phyloP scores from a whole-genome alignment of 176 grass and related monocot genomes.

The Triticum urartu region DNA sequence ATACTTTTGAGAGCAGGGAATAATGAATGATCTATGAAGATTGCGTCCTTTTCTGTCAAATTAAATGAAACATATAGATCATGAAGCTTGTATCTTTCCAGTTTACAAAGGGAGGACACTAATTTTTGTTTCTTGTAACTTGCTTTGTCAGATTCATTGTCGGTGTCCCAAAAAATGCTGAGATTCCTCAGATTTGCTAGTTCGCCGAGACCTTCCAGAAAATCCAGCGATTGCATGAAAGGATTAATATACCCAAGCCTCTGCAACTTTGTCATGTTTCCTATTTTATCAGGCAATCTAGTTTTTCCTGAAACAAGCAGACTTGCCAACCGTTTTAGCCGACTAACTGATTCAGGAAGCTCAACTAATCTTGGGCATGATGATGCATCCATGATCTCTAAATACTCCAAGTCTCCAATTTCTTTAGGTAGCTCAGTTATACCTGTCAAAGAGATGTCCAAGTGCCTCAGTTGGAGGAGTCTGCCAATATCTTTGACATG shows the following conservation, averaged over 20 bases:
- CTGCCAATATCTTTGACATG: not conserved
- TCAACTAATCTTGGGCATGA: not conserved
- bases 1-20: not conserved
- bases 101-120: not conserved
- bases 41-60: not conserved
- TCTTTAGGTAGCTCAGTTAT: not conserved
- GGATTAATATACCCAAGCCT: not conserved
- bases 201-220: not conserved
- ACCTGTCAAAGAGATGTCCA: not conserved
- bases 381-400: not conserved
- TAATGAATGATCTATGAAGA: not conserved
- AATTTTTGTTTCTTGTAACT: not conserved
- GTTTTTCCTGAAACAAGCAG: not conserved
- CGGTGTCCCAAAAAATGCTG: not conserved
- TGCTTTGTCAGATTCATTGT: not conserved
- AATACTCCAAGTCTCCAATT: not conserved
- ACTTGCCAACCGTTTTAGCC: not conserved
- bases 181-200: not conserved
- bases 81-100: not conserved
- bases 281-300: not conserved
- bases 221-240: not conserved
- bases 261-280: not conserved
- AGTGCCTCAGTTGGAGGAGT: constrained; percentile 5
- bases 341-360: not conserved
- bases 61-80: not conserved